phyloP scores from a whole-genome alignment of 257 asterid species.

The Fraxinus quadrangulata region DNA sequence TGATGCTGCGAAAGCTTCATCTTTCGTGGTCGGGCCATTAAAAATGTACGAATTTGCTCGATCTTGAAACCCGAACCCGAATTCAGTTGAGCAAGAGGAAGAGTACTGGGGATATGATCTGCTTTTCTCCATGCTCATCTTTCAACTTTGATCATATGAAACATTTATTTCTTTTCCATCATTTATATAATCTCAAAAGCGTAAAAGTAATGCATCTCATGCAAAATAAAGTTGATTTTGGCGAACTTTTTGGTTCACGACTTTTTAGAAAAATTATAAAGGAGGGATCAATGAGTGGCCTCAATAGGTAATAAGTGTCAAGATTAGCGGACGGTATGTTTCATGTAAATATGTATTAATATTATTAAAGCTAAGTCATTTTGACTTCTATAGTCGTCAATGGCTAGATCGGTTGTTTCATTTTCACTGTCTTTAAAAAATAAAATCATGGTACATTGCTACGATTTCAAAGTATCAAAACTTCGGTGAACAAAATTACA shows the following conservation, averaged over 20 bases:
- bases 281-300: neutral
- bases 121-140: constrained; percentile 64
- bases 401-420: no score
- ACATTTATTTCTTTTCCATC: constrained; percentile 8
- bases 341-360: neutral
- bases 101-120: constrained; percentile 59
- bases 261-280: neutral
- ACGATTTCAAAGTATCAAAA: no score
- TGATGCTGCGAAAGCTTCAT: constrained; percentile 33
- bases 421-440: no score
- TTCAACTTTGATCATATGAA: neutral
- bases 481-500: no score
- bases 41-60: constrained; percentile 43
- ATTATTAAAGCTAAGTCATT: neutral
- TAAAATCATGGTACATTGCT: no score
- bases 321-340: neutral
- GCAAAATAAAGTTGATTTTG: constrained; percentile 24
- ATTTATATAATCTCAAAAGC: constrained; percentile 26
- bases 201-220: constrained; percentile 34
- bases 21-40: constrained; percentile 54
- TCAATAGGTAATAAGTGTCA: neutral
- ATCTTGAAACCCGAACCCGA: constrained; percentile 31
- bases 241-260: neutral
- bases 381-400: no score
- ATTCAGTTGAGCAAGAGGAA: constrained; percentile 33